These are phyloP conservation scores for Candida sojae DNA, from an alignment of 1,139 yeast genomes.

Conservation along the genomic window DNA sequence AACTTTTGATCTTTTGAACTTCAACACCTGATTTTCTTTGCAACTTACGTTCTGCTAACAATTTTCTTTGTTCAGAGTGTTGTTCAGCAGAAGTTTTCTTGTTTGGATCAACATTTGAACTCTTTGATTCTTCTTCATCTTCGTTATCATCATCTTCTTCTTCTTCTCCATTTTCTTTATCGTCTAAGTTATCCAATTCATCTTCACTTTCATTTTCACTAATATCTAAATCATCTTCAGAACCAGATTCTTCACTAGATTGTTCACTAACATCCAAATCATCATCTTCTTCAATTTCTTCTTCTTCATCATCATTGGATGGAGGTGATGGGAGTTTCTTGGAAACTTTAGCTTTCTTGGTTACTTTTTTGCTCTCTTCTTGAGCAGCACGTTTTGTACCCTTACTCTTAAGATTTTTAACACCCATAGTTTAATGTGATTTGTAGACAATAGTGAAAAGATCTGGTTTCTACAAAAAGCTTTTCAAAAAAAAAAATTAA, in stretches of 20 bases:
- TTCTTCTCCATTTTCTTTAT: constrained; percentile 19
- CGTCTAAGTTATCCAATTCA: constrained; percentile 24
- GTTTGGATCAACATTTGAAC: constrained; percentile 33
- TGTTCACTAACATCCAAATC: constrained; percentile 17
- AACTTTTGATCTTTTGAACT: constrained; percentile 79
- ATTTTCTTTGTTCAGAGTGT: constrained; percentile 81
- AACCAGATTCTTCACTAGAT: constrained; percentile 12
- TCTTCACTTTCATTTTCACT: constrained; percentile 9
- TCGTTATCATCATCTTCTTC: constrained; percentile 20
- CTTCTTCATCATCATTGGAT: constrained; percentile 15
- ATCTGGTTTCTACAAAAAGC: neutral
- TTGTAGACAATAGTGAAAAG: neutral
- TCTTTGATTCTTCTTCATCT: constrained; percentile 16
- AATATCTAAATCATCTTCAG: constrained; percentile 17
- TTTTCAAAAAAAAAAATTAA: constrained; percentile 1
- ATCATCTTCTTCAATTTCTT: constrained; percentile 14
- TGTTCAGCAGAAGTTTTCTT: constrained; percentile 64
- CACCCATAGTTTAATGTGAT: constrained; percentile 20
- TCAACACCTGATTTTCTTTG: constrained; percentile 84
- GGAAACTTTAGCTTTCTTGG: constrained; percentile 31
- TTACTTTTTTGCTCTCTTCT: constrained; percentile 14
- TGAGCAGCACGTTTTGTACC: constrained; percentile 36
- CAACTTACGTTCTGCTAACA: constrained; percentile 79
- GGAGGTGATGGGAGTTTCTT: constrained; percentile 18
- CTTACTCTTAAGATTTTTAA: constrained; percentile 12